These are phyloP conservation scores for Exserohilum turcica DNA, from an alignment of 2,329 filamentous ascomycete genomes.

Conservation along the genomic window DNA sequence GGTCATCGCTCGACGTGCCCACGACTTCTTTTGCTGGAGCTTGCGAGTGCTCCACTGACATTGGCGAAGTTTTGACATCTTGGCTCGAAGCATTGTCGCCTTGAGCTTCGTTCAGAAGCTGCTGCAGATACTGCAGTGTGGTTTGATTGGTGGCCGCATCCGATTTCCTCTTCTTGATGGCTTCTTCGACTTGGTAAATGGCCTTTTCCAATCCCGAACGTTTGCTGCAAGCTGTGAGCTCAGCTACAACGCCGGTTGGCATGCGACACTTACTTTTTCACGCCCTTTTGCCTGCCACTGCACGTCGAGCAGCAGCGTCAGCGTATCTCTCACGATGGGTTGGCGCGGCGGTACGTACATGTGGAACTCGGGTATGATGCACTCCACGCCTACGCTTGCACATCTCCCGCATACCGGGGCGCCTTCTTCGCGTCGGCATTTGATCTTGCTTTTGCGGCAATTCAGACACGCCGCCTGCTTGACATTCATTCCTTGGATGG, in stretches of 20 bases:
- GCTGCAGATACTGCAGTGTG: conserved; percentile 51
- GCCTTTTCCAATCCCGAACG: conserved; percentile 76
- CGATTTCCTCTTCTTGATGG: conserved; percentile 48
- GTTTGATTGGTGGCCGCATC: conserved; percentile 28
- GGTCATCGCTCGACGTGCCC: conserved; percentile 44
- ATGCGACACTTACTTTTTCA: conserved; percentile 67
- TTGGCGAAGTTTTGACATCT: conserved; percentile 5
- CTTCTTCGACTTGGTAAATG: conserved; percentile 74
- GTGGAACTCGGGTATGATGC: conserved; percentile 70
- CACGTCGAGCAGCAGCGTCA: neutral
- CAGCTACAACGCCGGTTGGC: neutral
- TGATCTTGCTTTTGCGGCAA: conserved; percentile 71
- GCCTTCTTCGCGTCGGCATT: conserved; percentile 60
- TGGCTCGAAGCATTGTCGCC: conserved; percentile 23
- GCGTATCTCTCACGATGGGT: neutral
- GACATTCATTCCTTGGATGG: conserved; percentile 23
- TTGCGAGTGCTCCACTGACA: neutral
- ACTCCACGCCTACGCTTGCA: conserved; percentile 62
- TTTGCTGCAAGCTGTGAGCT: conserved; percentile 59
- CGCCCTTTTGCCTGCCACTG: conserved; percentile 70
- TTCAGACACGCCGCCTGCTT: conserved; percentile 64
- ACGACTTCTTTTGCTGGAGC: conserved; percentile 32
- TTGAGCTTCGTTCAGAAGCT: conserved; percentile 57
- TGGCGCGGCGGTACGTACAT: conserved; percentile 42
- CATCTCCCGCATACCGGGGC: conserved; percentile 66